phyloP scores from a whole-genome alignment of 805 yeast genomes.

The Torulaspora quercuum region DNA sequence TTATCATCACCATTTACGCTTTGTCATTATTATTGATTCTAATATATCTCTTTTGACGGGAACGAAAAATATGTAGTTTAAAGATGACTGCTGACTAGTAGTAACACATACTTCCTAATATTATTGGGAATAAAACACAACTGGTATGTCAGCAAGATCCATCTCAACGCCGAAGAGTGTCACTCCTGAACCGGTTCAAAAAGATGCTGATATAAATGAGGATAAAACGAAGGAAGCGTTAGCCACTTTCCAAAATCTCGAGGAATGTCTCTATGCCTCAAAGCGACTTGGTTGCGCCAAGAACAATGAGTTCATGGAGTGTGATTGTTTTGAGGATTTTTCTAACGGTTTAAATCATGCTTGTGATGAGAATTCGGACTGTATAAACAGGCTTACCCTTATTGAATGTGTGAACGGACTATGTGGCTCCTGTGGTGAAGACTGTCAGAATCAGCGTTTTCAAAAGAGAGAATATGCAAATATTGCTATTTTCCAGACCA shows the following conservation, averaged over 20 bases:
- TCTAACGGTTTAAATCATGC: slow-evolving; percentile 52
- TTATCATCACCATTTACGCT: slow-evolving; percentile 6
- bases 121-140: too few species aligned
- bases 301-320: slow-evolving; percentile 73
- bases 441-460: slow-evolving; percentile 85
- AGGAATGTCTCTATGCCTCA: slow-evolving; percentile 58
- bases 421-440: slow-evolving; percentile 64
- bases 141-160: slow-evolving; percentile 12
- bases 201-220: slow-evolving; percentile 34
- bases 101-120: too few species aligned
- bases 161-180: slow-evolving; percentile 11
- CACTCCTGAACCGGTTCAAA: slow-evolving; percentile 1
- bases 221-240: slow-evolving; percentile 70
- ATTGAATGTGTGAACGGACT: slow-evolving; percentile 80
- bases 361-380: slow-evolving; percentile 81
- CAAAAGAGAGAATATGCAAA: slow-evolving; percentile 70
- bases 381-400: slow-evolving; percentile 88
- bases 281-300: slow-evolving; percentile 66
- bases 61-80: slow-evolving; percentile 8
- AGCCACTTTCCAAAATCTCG: slow-evolving; percentile 51
- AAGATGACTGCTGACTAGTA: slow-evolving; percentile 6
- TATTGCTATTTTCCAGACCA: slow-evolving; percentile 81
- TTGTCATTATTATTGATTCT: background rate
- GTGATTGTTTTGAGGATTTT: slow-evolving; percentile 71
- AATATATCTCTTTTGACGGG: slow-evolving; percentile 6